Evolutionary conservation across 2,329 filamentous ascomycete species (phyloP), one percentile per base, ranked within the genome.

Genomic region (Botryotinia globosa): DNA sequence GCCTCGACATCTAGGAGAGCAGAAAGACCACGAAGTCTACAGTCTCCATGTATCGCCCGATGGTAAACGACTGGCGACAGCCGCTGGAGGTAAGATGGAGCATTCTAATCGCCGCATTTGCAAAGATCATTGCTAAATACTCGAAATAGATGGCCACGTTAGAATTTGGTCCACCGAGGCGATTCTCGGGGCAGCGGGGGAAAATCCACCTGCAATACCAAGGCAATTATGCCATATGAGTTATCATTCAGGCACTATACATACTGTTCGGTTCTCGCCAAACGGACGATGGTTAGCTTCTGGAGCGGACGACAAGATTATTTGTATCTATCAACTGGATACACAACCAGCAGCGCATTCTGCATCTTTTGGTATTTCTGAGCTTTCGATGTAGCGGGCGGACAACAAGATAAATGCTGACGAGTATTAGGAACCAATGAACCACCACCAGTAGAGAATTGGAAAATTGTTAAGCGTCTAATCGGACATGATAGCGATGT

Each of bases 401-500:
- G 25, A 44, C 42, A 69, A 37, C 12, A 61, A 29, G n/a, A 42
- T 42, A 63, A 37, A 32, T 70, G n/a, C 71, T 72, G 66, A 72
- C 48, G 5, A 63, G 37, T 22, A 44, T 59, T 78, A 76, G 92
- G 92, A 74, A 90, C 92, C 68, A 96, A 94, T 81, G 96, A 98
- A 81, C 90, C 94, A 44, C 94, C 95, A 4, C 94, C 95, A 0
- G 92, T 97, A 64, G 96, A 99, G 85, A 98, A 98, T 79, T 99
- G 96, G 96, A 94, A 97, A 83, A 97, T 97, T 34, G 92, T 94
- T 79, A 93, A 94, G 80, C 91, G 96, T 75, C 85, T 99, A 69
- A 96, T 98, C 73, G 97, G 96, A 25, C 97, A 99, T 81, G 96
- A 99, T 80, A 99, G 98, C 80, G 96, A 99, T 83, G 94, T 99